These are phyloP conservation scores for Coemansia sp. DNA, from an alignment of 192 early-diverging fungal species.

Conservation along the genomic window DNA sequence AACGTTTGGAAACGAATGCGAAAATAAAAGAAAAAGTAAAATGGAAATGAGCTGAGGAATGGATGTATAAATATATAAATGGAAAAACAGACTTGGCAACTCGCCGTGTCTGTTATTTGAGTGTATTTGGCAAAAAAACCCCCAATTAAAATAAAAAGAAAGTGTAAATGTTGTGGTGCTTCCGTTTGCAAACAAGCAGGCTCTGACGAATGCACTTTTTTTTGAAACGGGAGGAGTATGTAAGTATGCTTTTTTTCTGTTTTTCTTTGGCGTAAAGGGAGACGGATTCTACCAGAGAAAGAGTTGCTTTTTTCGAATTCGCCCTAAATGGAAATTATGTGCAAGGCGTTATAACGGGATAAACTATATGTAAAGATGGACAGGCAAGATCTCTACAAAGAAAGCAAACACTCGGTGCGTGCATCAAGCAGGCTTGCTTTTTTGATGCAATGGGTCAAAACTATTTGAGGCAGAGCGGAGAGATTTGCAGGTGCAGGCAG, in stretches of 20 bases:
- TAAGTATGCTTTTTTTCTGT: neutral
- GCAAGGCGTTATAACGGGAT: neutral
- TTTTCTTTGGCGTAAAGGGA: neutral
- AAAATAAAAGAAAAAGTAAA: neutral
- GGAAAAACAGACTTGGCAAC: slow-evolving; percentile 2
- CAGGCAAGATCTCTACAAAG: neutral
- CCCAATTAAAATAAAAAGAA: too few relatives aligned
- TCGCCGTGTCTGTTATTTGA: neutral
- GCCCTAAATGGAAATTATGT: neutral
- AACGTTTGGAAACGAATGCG: neutral
- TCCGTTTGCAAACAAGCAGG: neutral
- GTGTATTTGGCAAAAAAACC: neutral
- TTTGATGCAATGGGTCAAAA: neutral
- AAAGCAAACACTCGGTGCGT: neutral
- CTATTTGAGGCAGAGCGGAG: neutral
- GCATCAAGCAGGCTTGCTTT: neutral
- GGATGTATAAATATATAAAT: neutral
- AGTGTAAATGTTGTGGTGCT: neutral
- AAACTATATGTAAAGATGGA: neutral
- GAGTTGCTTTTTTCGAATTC: neutral
- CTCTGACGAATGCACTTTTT: neutral
- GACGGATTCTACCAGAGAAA: neutral
- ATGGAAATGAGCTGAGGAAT: neutral
- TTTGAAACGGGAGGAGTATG: neutral
- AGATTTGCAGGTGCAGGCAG: neutral